A percentile compares a stretch with the other conserved stretches of the same genome.
Conservation (phyloP, 768 basidiomycete species). For the Pleurotus sapidus region DNA sequence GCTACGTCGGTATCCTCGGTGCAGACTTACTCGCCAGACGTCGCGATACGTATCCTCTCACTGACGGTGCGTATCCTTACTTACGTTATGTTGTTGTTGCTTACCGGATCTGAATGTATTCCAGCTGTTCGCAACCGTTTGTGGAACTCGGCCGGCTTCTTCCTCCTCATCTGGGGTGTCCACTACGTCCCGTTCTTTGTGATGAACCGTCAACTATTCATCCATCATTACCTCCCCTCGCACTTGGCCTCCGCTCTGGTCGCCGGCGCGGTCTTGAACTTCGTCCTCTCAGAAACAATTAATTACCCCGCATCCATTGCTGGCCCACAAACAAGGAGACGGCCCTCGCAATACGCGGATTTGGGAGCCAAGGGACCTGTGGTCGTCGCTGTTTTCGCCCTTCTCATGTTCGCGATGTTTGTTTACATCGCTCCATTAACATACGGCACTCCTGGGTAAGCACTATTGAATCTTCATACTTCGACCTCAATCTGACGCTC, state of each 20-base stretch:
- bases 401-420: constrained; percentile 64
- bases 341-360: constrained; percentile 62
- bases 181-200: constrained; percentile 98
- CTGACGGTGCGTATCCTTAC: constrained; percentile 64
- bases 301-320: constrained; percentile 85
- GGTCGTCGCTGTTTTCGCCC: constrained; percentile 52
- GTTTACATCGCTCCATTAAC: constrained; percentile 85
- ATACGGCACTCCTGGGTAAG: constrained; percentile 95
- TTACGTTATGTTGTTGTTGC: not conserved
- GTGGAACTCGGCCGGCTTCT: constrained; percentile 95
- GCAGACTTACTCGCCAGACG: constrained; percentile 90
- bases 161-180: constrained; percentile 90
- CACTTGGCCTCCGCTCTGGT: constrained; percentile 91
- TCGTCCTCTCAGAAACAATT: constrained; percentile 84
- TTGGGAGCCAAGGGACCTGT: constrained; percentile 76
- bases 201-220: constrained; percentile 94
- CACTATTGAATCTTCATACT: constrained; percentile 10
- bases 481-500: not conserved
- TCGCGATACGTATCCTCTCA: constrained; percentile 80
- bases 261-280: constrained; percentile 90
- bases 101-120: constrained; percentile 8
- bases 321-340: constrained; percentile 63
- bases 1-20: constrained; percentile 86
- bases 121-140: constrained; percentile 89
- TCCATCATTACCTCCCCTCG: constrained; percentile 97